Evolutionary conservation across 1,284 basidiomycete species (phyloP), one percentile per base, ranked within the genome.

Genomic region (Malassezia restricta): DNA sequence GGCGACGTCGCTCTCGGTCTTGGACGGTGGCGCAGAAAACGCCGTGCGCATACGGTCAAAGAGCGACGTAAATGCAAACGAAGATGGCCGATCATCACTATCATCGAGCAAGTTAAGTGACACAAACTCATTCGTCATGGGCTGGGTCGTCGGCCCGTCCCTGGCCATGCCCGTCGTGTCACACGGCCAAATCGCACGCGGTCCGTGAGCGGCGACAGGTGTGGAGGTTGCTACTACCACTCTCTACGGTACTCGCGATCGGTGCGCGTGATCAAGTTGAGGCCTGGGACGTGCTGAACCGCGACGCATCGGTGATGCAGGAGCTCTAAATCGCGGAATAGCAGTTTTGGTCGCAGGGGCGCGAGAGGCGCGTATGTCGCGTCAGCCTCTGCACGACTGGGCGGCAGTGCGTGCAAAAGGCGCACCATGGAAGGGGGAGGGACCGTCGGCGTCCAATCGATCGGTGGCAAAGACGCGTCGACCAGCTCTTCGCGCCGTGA

Each of bases 21-120:
- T 31, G 6, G 33, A 33, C 3, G 44, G 32, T 14, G 38, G 11
- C 8, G 42, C 49, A 3, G 43, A 54, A n/a, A 69, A 54, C 9
- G 64, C 68, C 5, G 58, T 52, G 43, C 61, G 64, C 53, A 71
- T 64, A 9, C 67, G 59, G 31, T 54, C 61, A 39, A 71, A 62
- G n/a, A 71, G 57, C 28, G 51, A 54, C 17, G 63, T 55, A 15
- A 69, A 61, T 3, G 61, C 64, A 38, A 66, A 68, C 5, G 59
- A 42, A 15, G 68, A 57, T 2, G 56, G 55, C 9, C 51, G 43
- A 24, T 68, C 62, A 14, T 65, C 61, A 2, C 51, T 49, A 29
- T 70, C 65, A 40, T 63, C 47, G 8, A 71, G 59, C 28, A 71
- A 65, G 24, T 62, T 62, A 30, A 71, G 70, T 12, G 68, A 64